Conservation (phyloP, 2,329 filamentous ascomycete species). For the Fusarium nurragi region DNA sequence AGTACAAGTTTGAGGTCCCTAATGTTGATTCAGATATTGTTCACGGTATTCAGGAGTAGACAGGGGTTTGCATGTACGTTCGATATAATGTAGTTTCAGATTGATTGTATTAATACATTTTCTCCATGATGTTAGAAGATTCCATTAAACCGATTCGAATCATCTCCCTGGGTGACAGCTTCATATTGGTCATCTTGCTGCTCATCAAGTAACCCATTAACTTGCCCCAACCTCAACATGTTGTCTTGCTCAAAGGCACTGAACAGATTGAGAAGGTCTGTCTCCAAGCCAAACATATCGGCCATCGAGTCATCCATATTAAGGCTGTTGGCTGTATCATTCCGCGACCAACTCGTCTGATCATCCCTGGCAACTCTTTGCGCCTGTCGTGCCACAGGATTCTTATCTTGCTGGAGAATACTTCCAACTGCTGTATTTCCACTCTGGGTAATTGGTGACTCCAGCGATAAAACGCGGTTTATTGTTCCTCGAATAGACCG, state of each 20-base stretch:
- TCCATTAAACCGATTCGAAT: neutral
- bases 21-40: conserved; percentile 2
- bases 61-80: neutral
- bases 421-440: neutral
- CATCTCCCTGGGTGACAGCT: neutral
- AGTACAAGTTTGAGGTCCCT: conserved; percentile 41
- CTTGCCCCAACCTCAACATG: neutral
- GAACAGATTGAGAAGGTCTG: conserved; percentile 9
- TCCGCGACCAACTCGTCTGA: neutral
- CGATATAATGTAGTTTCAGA: neutral
- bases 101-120: neutral
- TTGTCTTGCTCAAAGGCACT: conserved; percentile 15
- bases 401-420: neutral
- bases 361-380: neutral
- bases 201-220: neutral
- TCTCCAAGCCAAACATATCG: conserved; percentile 7
- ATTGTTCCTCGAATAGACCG: conserved; percentile 6
- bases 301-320: neutral
- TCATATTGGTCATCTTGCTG: neutral
- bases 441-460: fast-evolving
- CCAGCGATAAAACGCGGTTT: neutral
- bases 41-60: neutral
- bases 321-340: neutral
- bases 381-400: neutral
- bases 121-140: neutral